These are phyloP conservation scores for Trichoderma sp. DNA, from an alignment of 2,329 filamentous ascomycete species.

Conservation along the genomic window DNA sequence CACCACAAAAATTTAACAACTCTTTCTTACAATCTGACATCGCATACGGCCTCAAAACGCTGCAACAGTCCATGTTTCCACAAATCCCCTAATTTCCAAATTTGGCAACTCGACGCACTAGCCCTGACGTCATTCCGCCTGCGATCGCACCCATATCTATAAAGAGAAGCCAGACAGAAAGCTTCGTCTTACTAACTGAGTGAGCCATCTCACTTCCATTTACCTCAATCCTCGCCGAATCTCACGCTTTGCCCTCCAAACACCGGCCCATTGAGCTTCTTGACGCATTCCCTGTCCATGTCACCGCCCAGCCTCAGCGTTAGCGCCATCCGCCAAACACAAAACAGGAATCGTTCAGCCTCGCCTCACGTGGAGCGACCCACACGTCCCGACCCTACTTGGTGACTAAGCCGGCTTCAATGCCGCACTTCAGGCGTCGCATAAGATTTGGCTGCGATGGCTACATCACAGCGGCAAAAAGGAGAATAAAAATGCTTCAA, in stretches of 20 bases:
- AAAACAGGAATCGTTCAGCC: conserved; percentile 33
- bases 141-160: neutral
- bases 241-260: neutral
- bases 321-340: conserved; percentile 18
- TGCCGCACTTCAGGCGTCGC: conserved; percentile 15
- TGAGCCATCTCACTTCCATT: neutral
- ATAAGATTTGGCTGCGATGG: neutral
- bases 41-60: too few relatives aligned
- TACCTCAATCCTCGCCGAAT: neutral
- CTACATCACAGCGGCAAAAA: neutral
- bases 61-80: neutral
- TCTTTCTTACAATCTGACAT: too few relatives aligned
- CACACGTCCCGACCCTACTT: conserved; percentile 32
- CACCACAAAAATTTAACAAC: neutral
- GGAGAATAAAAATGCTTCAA: neutral
- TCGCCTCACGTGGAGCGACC: conserved; percentile 40
- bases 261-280: neutral
- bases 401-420: conserved; percentile 35
- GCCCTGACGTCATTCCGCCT: conserved; percentile 26
- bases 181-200: neutral
- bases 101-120: conserved; percentile 20
- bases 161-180: neutral
- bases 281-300: conserved; percentile 7
- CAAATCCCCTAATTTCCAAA: conserved; percentile 17
- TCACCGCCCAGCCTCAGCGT: conserved; percentile 4